Evolutionary conservation across 768 basidiomycete species (phyloP), one percentile per base, ranked within the genome.

Genomic region (Ephemerocybe angulata): DNA sequence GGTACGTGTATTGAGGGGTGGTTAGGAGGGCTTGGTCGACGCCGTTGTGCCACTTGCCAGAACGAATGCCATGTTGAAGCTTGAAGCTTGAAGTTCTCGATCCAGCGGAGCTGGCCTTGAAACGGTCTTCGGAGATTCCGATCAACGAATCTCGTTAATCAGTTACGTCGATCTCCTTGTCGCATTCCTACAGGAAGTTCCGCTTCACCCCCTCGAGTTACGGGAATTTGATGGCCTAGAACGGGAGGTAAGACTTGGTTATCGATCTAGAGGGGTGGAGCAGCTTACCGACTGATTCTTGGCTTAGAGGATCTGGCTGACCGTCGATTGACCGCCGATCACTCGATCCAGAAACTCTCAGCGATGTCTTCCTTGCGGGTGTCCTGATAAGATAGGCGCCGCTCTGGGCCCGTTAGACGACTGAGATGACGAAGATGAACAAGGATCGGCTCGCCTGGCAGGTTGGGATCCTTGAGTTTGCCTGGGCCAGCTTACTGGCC

Each of bases 41-140:
- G 24, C 64, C 63, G 38, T 19, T 19, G 38, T 17, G 43, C 74
- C 80, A 63, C 50, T 71, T 79, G 1, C 89, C 90, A 22, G 81
- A 80, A 40, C 83, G 79, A 57, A 95, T 89, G 55, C 83, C 83
- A 59, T 88, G 82, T 30, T 93, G 85, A 62, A 82, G 80, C 72
- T n/a, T n/a, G n/a, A n/a, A n/a, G n/a, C n/a, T 93, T 94, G 76
- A 93, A 95, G 67, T 91, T 91, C 66, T 94, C 91, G 52, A 95
- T 79, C 93, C 93, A 95, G 3, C 91, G 10, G 87, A 84, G 65
- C 87, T 90, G 17, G 89, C 92, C 71, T 93, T 94, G 81, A 95
- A 95, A 67, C 82, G 80, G 54, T 88, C 86, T 55, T 84, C 80
- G 17, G 47, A 50, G 49, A 56, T 72, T 55, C 86, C 83, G 53